A percentile compares a stretch with the other conserved stretches of the same genome.
These are phyloP conservation scores for Stevia rebaudiana DNA, from an alignment of 140 eudicot species.

Conservation along the genomic window DNA sequence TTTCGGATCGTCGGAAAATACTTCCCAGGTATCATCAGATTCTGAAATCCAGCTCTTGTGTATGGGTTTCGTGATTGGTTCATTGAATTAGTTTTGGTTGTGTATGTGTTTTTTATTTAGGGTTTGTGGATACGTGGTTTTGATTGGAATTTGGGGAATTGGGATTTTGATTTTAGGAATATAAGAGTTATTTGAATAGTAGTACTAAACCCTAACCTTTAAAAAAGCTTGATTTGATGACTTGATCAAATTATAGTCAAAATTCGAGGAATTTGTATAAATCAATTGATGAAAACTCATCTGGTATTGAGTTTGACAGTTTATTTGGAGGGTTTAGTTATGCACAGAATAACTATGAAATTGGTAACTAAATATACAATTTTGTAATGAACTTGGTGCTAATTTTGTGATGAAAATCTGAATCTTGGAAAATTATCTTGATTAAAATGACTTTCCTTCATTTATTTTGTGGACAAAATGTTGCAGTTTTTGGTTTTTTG, in stretches of 20 bases:
- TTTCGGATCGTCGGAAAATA: conserved; percentile 78
- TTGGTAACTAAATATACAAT: neutral
- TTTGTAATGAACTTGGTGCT: too few species aligned
- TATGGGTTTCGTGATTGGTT: too few species aligned
- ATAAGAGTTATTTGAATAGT: too few species aligned
- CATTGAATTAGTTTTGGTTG: too few species aligned
- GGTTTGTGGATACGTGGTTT: neutral
- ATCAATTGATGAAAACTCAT: neutral
- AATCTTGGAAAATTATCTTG: neutral
- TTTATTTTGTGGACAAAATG: too few species aligned
- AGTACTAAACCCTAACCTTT: neutral
- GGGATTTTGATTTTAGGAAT: too few species aligned
- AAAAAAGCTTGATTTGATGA: neutral
- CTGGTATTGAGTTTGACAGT: neutral
- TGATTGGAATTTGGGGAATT: neutral
- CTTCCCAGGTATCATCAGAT: conserved; percentile 57
- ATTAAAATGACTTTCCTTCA: neutral
- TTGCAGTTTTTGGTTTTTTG: too few species aligned
- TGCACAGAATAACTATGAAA: neutral
- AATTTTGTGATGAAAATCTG: neutral
- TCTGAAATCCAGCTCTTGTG: neutral
- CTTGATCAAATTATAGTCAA: neutral
- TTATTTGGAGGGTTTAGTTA: too few species aligned
- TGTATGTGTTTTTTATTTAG: neutral
- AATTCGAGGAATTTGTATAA: neutral